phyloP scores from a whole-genome alignment of 2,329 filamentous ascomycete species.

The Apiospora rasikravindrae region DNA sequence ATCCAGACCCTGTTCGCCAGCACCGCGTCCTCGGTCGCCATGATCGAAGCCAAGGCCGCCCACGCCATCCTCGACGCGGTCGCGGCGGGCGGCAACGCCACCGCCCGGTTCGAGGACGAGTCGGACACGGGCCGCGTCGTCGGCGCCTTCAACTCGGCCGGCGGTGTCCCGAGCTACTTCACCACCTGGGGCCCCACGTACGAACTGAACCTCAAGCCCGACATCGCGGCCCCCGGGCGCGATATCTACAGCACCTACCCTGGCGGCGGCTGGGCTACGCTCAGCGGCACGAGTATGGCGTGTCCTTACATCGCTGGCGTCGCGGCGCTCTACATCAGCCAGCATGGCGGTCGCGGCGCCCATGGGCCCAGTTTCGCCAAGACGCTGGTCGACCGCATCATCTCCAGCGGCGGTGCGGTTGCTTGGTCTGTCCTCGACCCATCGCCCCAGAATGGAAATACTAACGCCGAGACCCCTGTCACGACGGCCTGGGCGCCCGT shows the following conservation, averaged over 20 bases:
- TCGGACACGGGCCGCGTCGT: conserved; percentile 25
- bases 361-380: conserved; percentile 37
- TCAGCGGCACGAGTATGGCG: conserved; percentile 54
- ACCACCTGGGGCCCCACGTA: conserved; percentile 50
- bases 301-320: conserved; percentile 50
- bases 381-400: conserved; percentile 35
- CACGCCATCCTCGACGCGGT: conserved; percentile 31
- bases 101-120: conserved; percentile 32
- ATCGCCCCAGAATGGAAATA: conserved; percentile 26
- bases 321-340: conserved; percentile 40
- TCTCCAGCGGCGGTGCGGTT: conserved; percentile 35
- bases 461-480: background rate
- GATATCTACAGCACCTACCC: conserved; percentile 52
- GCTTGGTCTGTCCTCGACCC: conserved; percentile 31
- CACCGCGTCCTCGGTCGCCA: conserved; percentile 29
- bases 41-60: conserved; percentile 30
- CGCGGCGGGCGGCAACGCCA: conserved; percentile 30
- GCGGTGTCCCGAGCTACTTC: conserved; percentile 43
- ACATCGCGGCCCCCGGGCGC: conserved; percentile 48
- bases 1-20: conserved; percentile 5
- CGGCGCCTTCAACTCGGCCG: conserved; percentile 30
- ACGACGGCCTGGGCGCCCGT: background rate
- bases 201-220: conserved; percentile 48
- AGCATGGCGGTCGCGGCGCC: conserved; percentile 34
- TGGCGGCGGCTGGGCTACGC: conserved; percentile 38